phyloP scores from a whole-genome alignment of 1,284 basidiomycete species.

The Pterulicium gracile region DNA sequence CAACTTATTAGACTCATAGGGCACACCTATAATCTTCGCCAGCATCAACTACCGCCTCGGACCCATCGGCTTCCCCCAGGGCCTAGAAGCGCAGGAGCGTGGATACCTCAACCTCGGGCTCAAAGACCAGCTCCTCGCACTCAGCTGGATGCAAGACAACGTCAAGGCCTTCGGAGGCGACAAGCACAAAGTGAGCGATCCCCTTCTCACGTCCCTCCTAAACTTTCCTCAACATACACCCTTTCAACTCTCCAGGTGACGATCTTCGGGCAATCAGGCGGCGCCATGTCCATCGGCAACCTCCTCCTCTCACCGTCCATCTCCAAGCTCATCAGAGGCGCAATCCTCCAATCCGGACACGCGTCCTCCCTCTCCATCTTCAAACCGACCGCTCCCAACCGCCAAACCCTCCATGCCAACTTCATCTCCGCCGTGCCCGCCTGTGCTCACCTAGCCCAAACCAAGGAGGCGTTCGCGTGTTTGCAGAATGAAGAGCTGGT shows the following conservation, averaged over 20 bases:
- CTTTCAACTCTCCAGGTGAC: background rate
- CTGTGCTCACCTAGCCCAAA: background rate
- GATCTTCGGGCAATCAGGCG: background rate
- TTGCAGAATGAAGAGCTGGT: background rate
- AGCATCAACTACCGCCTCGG: slow-evolving; percentile 23
- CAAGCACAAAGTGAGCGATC: slow-evolving; percentile 16
- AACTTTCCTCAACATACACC: background rate
- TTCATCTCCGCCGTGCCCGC: background rate
- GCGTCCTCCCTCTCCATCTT: too few species aligned
- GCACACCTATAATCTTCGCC: slow-evolving; percentile 9
- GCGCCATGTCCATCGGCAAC: background rate
- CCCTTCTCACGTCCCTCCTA: background rate
- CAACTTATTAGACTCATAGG: slow-evolving; percentile 4
- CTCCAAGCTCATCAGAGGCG: too few species aligned
- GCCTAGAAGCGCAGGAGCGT: slow-evolving; percentile 18
- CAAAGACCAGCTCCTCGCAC: slow-evolving; percentile 21
- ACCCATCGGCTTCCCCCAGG: slow-evolving; percentile 27
- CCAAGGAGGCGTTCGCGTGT: background rate
- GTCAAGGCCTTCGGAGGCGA: slow-evolving; percentile 29
- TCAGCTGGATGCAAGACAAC: slow-evolving; percentile 26
- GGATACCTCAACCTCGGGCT: slow-evolving; percentile 23
- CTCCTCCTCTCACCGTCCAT: too few species aligned
- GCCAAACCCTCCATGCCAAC: background rate
- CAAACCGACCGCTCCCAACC: background rate
- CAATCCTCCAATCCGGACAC: too few species aligned